Conservation (phyloP, 1,284 basidiomycete species). For the Irpex sp. region DNA sequence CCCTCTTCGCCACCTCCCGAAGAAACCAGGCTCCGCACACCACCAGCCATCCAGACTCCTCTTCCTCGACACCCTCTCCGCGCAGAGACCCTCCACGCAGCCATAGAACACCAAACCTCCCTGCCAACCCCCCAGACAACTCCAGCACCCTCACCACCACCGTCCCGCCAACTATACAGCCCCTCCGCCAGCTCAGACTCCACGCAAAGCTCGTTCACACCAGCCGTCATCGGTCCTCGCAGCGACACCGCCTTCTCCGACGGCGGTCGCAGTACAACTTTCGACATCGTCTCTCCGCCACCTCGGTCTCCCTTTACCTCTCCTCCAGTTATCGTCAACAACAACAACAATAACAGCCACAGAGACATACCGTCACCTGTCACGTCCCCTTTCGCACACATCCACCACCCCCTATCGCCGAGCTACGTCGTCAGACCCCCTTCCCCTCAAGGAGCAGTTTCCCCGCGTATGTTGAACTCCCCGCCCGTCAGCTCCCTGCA, state of each 20-base stretch:
- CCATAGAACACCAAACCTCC: background rate
- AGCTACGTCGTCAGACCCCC: slow-evolving; percentile 10
- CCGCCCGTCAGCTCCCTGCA: slow-evolving; percentile 8
- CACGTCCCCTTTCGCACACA: slow-evolving; percentile 6
- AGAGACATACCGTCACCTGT: background rate
- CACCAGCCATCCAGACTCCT: slow-evolving; percentile 12
- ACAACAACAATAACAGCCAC: background rate
- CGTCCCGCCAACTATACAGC: slow-evolving; percentile 6
- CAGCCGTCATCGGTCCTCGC: slow-evolving; percentile 17
- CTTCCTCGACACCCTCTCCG: background rate
- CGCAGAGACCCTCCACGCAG: slow-evolving; percentile 3
- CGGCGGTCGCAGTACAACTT: slow-evolving; percentile 5
- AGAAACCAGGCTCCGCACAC: slow-evolving; percentile 3
- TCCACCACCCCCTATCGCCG: slow-evolving; percentile 13
- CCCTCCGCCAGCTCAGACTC: slow-evolving; percentile 9
- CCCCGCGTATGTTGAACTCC: background rate
- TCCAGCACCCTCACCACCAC: background rate
- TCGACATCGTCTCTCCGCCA: slow-evolving; percentile 11
- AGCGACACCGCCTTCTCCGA: slow-evolving; percentile 9
- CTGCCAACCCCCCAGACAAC: background rate
- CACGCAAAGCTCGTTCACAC: slow-evolving; percentile 21
- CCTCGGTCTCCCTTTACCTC: slow-evolving; percentile 18
- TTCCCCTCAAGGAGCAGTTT: slow-evolving; percentile 2
- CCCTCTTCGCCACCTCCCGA: slow-evolving; percentile 29
- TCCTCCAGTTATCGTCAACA: slow-evolving; percentile 22